Base-by-base conservation (phyloP, 2,329 filamentous ascomycete species). In the Fusarium multiceps region DNA sequence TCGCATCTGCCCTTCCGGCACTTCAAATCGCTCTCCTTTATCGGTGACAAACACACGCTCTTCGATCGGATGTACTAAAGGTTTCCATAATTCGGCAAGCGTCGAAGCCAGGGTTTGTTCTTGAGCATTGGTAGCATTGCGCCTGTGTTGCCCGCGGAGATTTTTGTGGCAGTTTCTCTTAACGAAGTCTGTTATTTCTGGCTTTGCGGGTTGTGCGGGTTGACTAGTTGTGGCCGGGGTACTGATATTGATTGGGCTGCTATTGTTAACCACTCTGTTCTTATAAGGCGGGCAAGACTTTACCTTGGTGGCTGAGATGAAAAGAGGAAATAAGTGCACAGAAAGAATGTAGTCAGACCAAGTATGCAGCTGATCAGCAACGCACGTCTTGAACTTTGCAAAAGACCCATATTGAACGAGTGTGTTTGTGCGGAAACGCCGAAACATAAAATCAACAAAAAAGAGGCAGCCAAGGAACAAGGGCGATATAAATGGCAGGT, bases 61-160 rank as follows among this genome's bases (percentile, higher is more conserved):
- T 1, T 32, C 48, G 6, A 67, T 41, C 2, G 57, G 57, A 7
- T 67, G 64, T 0, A 67, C 25, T 7, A 67, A 1, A 6, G 64
- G 64, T 9, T 57, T 67, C 64, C 64, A 67, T 14, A 67, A 8
- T 10, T 67, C 46, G 3, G 30, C 41, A 16, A 67, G 23, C 5
- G 57, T 12, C 14, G 16, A 37, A n/a, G 54, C 34, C 2, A 65
- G 28, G 4, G 7, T 23, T 20, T 9, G 3, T 6, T 41, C n/a
- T 5, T 32, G 4, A 7, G n/a, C 11, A 2, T 32, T 10, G 3
- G 53, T 65, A 3, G 3, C 18, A 18, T 43, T 65, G 13, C 13
- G 21, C 2, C 25, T 18, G 7, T 10, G 32, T 6, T 16, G 25
- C 48, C 9, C n/a, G 0, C 28, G 43, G n/a, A 25, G 9, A 1